Percentiles rank a stretch among this genome's conserved stretches.
Evolutionary conservation across 1,139 yeast species (phyloP).

Genomic region (Pneumocystis sp.): DNA sequence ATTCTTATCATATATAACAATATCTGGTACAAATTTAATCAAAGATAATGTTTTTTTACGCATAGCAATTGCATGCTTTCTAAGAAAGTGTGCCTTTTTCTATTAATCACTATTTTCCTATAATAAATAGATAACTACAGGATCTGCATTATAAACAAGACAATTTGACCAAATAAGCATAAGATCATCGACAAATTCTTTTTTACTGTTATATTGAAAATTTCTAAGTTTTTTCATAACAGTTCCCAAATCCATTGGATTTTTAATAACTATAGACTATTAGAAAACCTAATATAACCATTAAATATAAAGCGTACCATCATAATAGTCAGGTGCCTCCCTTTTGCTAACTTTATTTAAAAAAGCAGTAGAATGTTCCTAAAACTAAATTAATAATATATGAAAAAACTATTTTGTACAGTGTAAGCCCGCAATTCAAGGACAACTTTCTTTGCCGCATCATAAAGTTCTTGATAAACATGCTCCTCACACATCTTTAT

Average conservation of each 20-base stretch:
- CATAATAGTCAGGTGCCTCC: constrained; percentile 54
- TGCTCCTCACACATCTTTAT: constrained; percentile 56
- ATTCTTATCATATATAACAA: constrained; percentile 59
- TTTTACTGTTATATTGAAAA: constrained; percentile 66
- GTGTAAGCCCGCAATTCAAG: constrained; percentile 80
- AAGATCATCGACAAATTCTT: constrained; percentile 81
- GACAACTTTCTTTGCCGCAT: constrained; percentile 91
- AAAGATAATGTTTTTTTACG: constrained; percentile 68
- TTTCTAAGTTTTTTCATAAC: constrained; percentile 77
- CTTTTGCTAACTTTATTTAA: constrained; percentile 86
- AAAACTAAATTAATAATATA: background rate
- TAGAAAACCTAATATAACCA: constrained; percentile 19
- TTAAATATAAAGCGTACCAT: background rate
- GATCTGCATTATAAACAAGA: constrained; percentile 83
- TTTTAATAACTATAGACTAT: constrained; percentile 73
- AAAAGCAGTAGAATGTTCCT: constrained; percentile 81
- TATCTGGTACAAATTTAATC: constrained; percentile 77
- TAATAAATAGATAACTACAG: constrained; percentile 26
- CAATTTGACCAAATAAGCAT: constrained; percentile 95
- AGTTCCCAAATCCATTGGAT: constrained; percentile 93
- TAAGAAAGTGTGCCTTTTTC: constrained; percentile 45
- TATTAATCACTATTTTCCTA: background rate
- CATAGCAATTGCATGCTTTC: constrained; percentile 94
- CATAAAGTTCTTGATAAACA: constrained; percentile 91
- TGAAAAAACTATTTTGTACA: constrained; percentile 21